Percentiles rank a stretch among this genome's conserved stretches.
Conservation (phyloP, 257 asterid genomes). For the Scutellaria baicalensis region DNA sequence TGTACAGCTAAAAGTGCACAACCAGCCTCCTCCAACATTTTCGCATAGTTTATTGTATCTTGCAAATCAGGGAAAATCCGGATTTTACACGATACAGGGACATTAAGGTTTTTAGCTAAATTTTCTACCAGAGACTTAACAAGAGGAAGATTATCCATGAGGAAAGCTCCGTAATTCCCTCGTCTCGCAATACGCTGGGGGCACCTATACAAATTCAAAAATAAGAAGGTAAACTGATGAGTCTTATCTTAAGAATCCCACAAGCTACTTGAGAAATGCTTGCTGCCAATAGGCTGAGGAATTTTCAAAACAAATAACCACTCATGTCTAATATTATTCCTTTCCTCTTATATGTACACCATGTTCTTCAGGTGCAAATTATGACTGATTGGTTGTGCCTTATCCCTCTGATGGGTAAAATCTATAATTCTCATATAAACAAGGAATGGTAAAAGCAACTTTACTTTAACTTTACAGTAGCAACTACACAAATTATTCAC, state of each 20-base stretch:
- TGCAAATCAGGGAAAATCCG: constrained; percentile 74
- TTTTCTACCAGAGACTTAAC: constrained; percentile 83
- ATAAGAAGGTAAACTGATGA: neutral
- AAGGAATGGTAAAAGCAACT: neutral
- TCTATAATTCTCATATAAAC: neutral
- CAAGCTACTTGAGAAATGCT: neutral
- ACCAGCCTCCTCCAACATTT: constrained; percentile 95
- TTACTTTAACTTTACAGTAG: neutral
- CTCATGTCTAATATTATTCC: neutral
- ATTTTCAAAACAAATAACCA: neutral
- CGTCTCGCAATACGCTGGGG: constrained; percentile 93
- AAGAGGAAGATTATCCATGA: constrained; percentile 92
- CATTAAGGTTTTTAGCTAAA: constrained; percentile 56
- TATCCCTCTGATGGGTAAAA: neutral
- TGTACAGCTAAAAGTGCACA: constrained; percentile 92
- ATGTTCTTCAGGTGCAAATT: neutral
- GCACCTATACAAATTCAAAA: constrained; percentile 40
- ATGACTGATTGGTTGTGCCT: neutral
- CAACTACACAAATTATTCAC: neutral
- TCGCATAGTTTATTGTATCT: constrained; percentile 79
- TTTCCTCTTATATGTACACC: neutral
- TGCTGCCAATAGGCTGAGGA: neutral
- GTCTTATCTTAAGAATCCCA: neutral
- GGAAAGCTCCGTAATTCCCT: constrained; percentile 94
- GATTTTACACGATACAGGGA: constrained; percentile 88